Percentiles rank a stretch among this genome's conserved stretches.
Evolutionary conservation across 139 green algal species (phyloP).

Genomic region (Marvania coccoides): DNA sequence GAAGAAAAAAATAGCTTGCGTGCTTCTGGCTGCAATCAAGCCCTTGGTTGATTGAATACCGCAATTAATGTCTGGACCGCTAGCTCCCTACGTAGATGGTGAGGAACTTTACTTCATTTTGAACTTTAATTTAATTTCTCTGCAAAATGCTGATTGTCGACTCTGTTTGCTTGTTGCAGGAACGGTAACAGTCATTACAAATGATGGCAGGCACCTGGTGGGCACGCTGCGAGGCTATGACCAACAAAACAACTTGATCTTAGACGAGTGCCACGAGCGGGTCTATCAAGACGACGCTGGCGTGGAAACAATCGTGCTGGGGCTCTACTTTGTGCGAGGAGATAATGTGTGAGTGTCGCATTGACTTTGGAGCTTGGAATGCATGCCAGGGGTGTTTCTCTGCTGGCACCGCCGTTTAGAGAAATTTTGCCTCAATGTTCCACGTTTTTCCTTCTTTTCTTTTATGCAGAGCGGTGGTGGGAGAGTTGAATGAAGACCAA

Average conservation of each 20-base stretch:
- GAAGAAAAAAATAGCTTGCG: too few relatives aligned
- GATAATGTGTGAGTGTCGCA: conserved; percentile 84
- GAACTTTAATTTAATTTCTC: too few relatives aligned
- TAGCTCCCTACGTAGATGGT: neutral
- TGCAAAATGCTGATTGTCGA: too few relatives aligned
- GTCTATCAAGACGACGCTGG: conserved; percentile 81
- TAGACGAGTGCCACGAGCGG: conserved; percentile 87
- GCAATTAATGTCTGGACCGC: neutral
- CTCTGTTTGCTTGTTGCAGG: too few relatives aligned
- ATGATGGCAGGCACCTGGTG: conserved; percentile 80
- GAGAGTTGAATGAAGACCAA: conserved; percentile 86
- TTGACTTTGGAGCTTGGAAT: neutral
- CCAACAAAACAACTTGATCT: conserved; percentile 88
- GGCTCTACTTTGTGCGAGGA: conserved; percentile 85
- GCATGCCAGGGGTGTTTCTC: neutral
- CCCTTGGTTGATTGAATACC: too few relatives aligned
- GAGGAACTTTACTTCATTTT: neutral
- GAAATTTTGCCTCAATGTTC: neutral
- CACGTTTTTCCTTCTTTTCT: neutral
- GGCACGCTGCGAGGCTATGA: conserved; percentile 87
- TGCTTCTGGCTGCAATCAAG: too few relatives aligned
- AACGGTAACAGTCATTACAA: conserved; percentile 73
- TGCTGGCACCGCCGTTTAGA: neutral
- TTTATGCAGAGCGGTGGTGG: conserved; percentile 78
- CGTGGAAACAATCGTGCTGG: conserved; percentile 79